Percentiles rank a stretch among this genome's conserved stretches.
phyloP scores from a whole-genome alignment of 768 basidiomycete genomes.

The Mycena leptocephala region DNA sequence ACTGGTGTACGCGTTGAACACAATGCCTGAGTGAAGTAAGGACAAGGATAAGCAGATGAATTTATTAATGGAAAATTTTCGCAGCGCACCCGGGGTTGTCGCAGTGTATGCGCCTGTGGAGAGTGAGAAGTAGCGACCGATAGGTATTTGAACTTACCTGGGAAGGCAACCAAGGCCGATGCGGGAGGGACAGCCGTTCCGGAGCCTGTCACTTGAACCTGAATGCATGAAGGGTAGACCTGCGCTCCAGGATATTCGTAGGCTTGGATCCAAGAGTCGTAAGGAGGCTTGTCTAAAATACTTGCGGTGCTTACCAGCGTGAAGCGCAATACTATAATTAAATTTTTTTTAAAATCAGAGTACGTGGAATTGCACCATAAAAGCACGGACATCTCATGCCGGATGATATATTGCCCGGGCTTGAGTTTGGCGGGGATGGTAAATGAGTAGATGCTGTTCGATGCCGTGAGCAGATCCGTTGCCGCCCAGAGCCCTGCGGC shows the following conservation, averaged over 20 bases:
- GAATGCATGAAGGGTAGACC: conserved; percentile 64
- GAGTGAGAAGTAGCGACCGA: not conserved
- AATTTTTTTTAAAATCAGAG: not conserved
- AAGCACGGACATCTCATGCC: conserved; percentile 61
- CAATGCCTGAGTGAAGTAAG: not conserved
- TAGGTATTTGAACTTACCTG: conserved; percentile 48
- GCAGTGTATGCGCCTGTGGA: conserved; percentile 8
- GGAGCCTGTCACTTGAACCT: conserved; percentile 62
- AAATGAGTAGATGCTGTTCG: conserved; percentile 62
- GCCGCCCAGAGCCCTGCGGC: conserved; percentile 63
- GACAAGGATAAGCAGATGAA: no score
- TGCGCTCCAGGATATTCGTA: conserved; percentile 61
- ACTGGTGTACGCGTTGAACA: conserved; percentile 10
- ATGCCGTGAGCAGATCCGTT: conserved; percentile 55
- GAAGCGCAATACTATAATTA: conserved; percentile 8
- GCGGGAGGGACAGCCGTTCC: conserved; percentile 56
- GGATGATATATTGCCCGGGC: conserved; percentile 65
- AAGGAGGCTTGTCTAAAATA: not conserved
- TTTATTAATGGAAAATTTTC: not conserved
- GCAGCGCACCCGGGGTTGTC: not conserved
- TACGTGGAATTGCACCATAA: not conserved
- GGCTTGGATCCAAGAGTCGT: conserved; percentile 38
- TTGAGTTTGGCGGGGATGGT: conserved; percentile 63
- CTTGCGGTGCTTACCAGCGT: not conserved
- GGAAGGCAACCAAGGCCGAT: conserved; percentile 65